A percentile compares a stretch with the other conserved stretches of the same genome.
Conservation (phyloP, 495 filamentous ascomycete genomes). For the Peziza echinospora region DNA sequence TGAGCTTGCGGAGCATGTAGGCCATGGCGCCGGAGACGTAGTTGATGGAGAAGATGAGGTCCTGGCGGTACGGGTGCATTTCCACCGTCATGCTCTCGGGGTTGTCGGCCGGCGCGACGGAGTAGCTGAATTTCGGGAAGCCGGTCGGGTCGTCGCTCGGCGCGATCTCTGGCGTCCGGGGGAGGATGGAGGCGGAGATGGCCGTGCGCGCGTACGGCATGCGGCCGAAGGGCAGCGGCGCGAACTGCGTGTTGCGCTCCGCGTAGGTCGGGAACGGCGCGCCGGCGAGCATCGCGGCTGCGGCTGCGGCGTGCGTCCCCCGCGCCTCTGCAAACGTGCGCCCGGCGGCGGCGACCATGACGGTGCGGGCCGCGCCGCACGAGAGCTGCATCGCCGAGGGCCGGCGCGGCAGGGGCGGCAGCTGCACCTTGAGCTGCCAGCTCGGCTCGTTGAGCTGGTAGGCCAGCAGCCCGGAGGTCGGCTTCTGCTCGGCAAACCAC, state of each 20-base stretch:
- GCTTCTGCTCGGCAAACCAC: constrained; percentile 6
- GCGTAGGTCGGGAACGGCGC: not conserved
- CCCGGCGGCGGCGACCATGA: not conserved
- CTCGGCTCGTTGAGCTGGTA: constrained; percentile 14
- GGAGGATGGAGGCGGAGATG: not conserved
- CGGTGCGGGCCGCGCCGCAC: not conserved
- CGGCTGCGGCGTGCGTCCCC: not conserved
- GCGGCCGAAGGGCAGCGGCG: too few relatives aligned
- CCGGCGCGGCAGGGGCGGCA: not conserved
- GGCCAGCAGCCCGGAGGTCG: constrained; percentile 9
- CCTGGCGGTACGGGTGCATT: not conserved
- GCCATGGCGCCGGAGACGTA: not conserved
- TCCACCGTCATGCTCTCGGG: not conserved
- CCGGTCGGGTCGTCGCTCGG: not conserved
- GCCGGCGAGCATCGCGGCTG: not conserved
- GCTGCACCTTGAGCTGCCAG: constrained; percentile 4
- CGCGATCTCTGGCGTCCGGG: not conserved
- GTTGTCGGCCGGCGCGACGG: not conserved
- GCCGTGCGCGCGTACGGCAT: not conserved
- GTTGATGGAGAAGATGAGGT: constrained; percentile 7
- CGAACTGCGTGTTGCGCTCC: not conserved
- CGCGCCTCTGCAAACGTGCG: not conserved
- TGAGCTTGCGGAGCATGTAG: not conserved
- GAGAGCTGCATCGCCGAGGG: not conserved
- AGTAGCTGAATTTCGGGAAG: not conserved